phyloP scores from a whole-genome alignment of 139 green algal genomes.

The Micromonas commoda region DNA sequence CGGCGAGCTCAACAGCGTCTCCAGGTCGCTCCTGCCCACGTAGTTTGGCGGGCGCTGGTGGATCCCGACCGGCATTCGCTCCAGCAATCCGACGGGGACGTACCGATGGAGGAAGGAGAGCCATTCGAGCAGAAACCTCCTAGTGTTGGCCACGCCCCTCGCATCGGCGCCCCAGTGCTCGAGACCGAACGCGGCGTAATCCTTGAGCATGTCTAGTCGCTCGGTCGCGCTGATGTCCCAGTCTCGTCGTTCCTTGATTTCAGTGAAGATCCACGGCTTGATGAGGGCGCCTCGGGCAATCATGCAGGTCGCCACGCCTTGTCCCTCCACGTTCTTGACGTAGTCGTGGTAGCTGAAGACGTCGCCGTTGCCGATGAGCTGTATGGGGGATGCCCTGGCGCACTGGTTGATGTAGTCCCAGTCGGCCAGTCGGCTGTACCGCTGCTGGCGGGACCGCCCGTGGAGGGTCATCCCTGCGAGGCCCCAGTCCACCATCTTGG shows the following conservation, averaged over 20 bases:
- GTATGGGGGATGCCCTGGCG: constrained; percentile 38
- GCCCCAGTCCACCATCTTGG: constrained; percentile 55
- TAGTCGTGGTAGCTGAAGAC: constrained; percentile 76
- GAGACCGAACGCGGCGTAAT: constrained; percentile 67
- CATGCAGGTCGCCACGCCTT: constrained; percentile 67
- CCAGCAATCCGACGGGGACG: constrained; percentile 85
- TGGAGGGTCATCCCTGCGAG: constrained; percentile 81
- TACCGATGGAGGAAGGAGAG: constrained; percentile 89
- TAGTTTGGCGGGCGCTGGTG: constrained; percentile 66
- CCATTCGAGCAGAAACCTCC: constrained; percentile 94
- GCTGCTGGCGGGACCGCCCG: constrained; percentile 84
- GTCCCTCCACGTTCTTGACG: constrained; percentile 35
- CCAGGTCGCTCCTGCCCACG: constrained; percentile 65
- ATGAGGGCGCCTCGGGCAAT: constrained; percentile 85
- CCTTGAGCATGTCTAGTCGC: constrained; percentile 78
- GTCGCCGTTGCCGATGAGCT: constrained; percentile 90
- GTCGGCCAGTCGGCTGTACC: constrained; percentile 68
- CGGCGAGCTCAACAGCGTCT: constrained; percentile 68
- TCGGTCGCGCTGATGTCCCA: constrained; percentile 90
- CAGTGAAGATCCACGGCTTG: constrained; percentile 97
- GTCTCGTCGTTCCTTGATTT: constrained; percentile 89
- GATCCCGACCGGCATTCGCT: constrained; percentile 56
- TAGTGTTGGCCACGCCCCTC: constrained; percentile 81
- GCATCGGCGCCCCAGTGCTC: constrained; percentile 90
- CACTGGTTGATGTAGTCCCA: constrained; percentile 59